Evolutionary conservation across 148 eudicot species (phyloP), one percentile per base, ranked within the genome.

Genomic region (Silene uniflora): DNA sequence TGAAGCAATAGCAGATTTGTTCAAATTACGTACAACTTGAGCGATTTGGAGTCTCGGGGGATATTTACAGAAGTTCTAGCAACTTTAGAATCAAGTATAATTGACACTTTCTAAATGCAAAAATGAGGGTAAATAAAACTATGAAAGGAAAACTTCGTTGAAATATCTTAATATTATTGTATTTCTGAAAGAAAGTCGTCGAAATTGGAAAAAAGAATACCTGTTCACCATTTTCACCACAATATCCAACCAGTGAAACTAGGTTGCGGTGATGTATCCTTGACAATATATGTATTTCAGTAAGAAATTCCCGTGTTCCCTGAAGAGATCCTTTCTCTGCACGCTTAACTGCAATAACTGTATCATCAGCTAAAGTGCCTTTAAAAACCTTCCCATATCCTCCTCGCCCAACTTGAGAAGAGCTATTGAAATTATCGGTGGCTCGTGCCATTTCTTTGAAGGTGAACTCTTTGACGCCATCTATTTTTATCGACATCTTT

Each of bases 241-340:
- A 91, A 75, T 86, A 92, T 67, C 98, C 98, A 24, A 89, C 77
- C 72, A 92, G 83, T 66, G 98, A 87, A 73, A 92, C 98, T 63
- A 93, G 83, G 78, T 91, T 91, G 14, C 93, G 86, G 72, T 93
- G 98, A 86, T 93, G 98, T 80, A 93, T 72, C 78, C 98, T 90
- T 29, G 98, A 93, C 68, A 91, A 85, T 67, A 91, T 74, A 81
- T 90, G 85, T 75, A 94, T 90, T 81, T 94, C 98, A 32, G 98
- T 94, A 56, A 87, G 84, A 85, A 94, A 94, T 79, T 94, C 97
- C 80, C 85, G 89, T 73, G 83, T 76, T 7, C 98, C 98, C 77
- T 94, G 98, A 67, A 94, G 78, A 23, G 98, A 94, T 74, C 97
- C 95, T 83, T 83, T 93, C 81, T 85, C 87, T 60, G 97, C 97